Conservation (phyloP, 371 early-diverging fungal genomes). For the Rhizopus delemar region DNA sequence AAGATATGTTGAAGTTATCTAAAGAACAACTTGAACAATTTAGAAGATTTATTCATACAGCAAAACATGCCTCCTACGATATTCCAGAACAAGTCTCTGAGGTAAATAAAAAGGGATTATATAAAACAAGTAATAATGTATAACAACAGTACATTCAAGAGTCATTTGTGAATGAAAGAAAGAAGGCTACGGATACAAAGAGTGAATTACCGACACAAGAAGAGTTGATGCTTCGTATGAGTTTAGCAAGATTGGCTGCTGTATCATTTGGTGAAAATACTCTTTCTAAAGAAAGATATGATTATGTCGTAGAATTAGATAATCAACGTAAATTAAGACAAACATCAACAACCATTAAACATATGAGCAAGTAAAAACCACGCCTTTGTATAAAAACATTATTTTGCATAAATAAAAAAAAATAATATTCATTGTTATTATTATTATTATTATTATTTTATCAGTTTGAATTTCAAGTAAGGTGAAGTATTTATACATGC, state of each 20-base stretch:
- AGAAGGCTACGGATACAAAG: conserved; percentile 41
- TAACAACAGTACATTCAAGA: conserved; percentile 54
- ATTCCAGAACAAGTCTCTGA: conserved; percentile 59
- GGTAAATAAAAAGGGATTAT: conserved; percentile 29
- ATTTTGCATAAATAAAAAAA: too few species aligned
- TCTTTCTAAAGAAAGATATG: conserved; percentile 38
- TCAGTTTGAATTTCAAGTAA: too few species aligned
- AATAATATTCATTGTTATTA: too few species aligned
- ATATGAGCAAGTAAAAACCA: not conserved
- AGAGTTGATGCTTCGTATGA: conserved; percentile 51
- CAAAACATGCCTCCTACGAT: conserved; percentile 46
- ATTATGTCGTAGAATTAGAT: conserved; percentile 40
- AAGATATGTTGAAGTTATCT: conserved; percentile 12
- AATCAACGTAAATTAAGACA: conserved; percentile 18
- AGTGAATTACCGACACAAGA: conserved; percentile 41
- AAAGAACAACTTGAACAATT: conserved; percentile 43
- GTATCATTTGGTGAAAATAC: conserved; percentile 42
- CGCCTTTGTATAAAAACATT: too few species aligned
- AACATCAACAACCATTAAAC: not conserved
- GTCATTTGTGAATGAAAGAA: conserved; percentile 56
- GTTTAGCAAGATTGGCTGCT: conserved; percentile 38
- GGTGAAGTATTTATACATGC: too few species aligned
- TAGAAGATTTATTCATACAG: conserved; percentile 52
- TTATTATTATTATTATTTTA: too few species aligned
- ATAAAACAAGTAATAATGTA: not conserved